Base-by-base conservation (phyloP, 208 protist genomes). In the Herpetomonas samuelpessoai region DNA sequence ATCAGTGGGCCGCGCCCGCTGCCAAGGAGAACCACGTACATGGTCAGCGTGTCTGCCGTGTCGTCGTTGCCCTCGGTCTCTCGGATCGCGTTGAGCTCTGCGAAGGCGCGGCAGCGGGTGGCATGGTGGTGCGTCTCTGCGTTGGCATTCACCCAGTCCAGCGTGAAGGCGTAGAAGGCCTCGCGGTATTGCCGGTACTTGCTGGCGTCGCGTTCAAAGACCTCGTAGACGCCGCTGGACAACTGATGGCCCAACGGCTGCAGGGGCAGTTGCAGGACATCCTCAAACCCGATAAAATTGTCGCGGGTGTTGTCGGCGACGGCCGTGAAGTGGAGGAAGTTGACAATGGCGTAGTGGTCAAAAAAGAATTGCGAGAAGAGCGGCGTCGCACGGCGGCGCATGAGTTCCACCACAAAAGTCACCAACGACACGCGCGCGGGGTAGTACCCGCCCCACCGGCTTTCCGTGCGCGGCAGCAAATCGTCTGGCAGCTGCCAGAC, bases 221-320 rank as follows among this genome's bases (percentile, higher is more conserved):
- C 90, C 65, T 99, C 98, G 85, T 99, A 99, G 12, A 96, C 96
- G 53, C 87, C 87, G 63, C 92, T 98, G 35, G 99, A 91, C 18
- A 99, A 82, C 74, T 99, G 94, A 68, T 99, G 93, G 30, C 82
- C 87, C 27, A 99, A 84, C 1, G 99, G 99, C 85, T 99, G 97
- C 49, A 98, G 75, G 10, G 96, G 96, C 6, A 85, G 63, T 63
- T 98, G 96, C 19, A 98, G 79, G 21, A 81, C 75, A 56, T 97
- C 91, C 54, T 97, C 88, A 68, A 95, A 99, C 28, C 27, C n/a
- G 28, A 57, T 46, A 61, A 95, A 93, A 45, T 44, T 52, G 48
- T 95, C 83, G 12, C 74, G 71, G 45, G 65, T 59, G 6, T 62
- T 27, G 48, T 92, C 76, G 19, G 71, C 57, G 9, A 88, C 76